Percentiles rank a stretch among this genome's conserved stretches.
phyloP scores from a whole-genome alignment of 345 rosid genomes.

The Turnera subulata region DNA sequence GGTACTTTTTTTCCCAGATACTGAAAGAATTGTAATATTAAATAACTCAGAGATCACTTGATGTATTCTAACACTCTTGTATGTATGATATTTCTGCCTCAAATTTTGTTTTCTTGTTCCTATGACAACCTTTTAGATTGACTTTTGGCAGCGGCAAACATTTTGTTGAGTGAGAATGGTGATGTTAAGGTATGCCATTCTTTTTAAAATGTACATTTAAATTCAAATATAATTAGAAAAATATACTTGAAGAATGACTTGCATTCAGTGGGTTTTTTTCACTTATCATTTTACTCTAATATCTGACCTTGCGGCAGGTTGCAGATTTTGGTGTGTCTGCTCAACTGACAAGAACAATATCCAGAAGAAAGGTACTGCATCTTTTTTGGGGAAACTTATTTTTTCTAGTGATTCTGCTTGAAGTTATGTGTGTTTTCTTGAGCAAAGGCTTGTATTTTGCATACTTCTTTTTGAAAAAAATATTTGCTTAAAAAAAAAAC shows the following conservation, averaged over 20 bases:
- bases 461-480: too few species aligned
- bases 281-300: too few species aligned
- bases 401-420: neutral
- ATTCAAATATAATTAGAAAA: neutral
- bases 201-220: constrained; percentile 8
- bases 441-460: too few species aligned
- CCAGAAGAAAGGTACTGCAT: constrained; percentile 85
- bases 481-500: too few species aligned
- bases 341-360: constrained; percentile 95
- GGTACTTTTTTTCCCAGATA: constrained; percentile 37
- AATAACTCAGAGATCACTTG: neutral
- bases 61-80: constrained; percentile 1
- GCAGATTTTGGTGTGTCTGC: constrained; percentile 99
- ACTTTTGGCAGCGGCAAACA: constrained; percentile 82
- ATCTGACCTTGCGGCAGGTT: constrained; percentile 50
- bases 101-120: constrained; percentile 12
- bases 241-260: constrained; percentile 2
- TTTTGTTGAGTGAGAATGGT: constrained; percentile 88
- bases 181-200: constrained; percentile 83
- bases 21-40: neutral
- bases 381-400: constrained; percentile 16
- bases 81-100: neutral
- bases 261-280: neutral
- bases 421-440: too few species aligned
- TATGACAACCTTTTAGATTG: constrained; percentile 20